Conservation (phyloP, 352 stramenopile species). For the Phytophthora cactorum region DNA sequence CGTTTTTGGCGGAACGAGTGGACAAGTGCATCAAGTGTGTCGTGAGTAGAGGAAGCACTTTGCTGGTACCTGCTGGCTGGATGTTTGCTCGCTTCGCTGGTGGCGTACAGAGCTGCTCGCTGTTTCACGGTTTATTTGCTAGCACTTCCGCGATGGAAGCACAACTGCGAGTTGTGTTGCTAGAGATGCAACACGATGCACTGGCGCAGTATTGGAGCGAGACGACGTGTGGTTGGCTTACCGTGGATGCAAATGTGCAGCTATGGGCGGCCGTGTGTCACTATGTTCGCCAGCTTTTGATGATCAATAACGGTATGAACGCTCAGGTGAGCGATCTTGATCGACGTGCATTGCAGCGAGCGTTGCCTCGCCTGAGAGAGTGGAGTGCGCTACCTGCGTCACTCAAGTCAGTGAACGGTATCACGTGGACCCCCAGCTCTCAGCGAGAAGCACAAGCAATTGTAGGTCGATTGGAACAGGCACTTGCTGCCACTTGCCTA, state of each 20-base stretch:
- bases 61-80: slow-evolving; percentile 76
- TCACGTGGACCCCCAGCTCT: slow-evolving; percentile 58
- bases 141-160: slow-evolving; percentile 55
- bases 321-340: slow-evolving; percentile 51
- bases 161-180: slow-evolving; percentile 56
- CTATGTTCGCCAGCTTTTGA: slow-evolving; percentile 65
- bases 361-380: slow-evolving; percentile 59
- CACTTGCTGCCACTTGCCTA: slow-evolving; percentile 38
- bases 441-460: slow-evolving; percentile 59
- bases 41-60: slow-evolving; percentile 48
- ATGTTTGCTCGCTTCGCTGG: slow-evolving; percentile 70
- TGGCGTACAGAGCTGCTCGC: slow-evolving; percentile 48
- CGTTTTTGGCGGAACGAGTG: slow-evolving; percentile 72
- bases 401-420: slow-evolving; percentile 41
- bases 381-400: slow-evolving; percentile 52
- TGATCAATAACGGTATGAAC: slow-evolving; percentile 40
- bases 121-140: slow-evolving; percentile 67
- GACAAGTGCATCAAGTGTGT: slow-evolving; percentile 79
- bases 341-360: slow-evolving; percentile 49
- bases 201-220: slow-evolving; percentile 41
- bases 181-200: slow-evolving; percentile 42
- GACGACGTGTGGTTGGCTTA: slow-evolving; percentile 44
- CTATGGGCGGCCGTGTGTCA: slow-evolving; percentile 64
- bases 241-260: slow-evolving; percentile 48
- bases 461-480: slow-evolving; percentile 62